These are phyloP conservation scores for Avicennia marina DNA, from an alignment of 257 asterid species.

Conservation along the genomic window DNA sequence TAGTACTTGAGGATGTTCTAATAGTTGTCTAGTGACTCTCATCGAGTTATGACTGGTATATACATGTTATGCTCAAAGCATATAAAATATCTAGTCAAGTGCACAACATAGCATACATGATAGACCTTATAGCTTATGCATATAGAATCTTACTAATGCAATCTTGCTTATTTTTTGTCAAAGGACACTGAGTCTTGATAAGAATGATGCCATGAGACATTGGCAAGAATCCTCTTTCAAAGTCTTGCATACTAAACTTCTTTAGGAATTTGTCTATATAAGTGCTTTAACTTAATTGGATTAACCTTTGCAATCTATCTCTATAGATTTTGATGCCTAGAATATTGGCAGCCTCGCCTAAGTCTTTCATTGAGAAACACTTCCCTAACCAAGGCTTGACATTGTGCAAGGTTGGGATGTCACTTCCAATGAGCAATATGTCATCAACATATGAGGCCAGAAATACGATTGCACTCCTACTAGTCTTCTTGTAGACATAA, in stretches of 20 bases:
- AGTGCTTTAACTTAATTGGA: not conserved
- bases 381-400: not conserved
- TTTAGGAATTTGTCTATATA: not conserved
- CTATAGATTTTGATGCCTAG: not conserved
- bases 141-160: not conserved
- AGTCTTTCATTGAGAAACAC: not conserved
- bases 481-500: no score
- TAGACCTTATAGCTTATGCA: not conserved
- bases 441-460: not conserved
- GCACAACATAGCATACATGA: not conserved
- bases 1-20: not conserved
- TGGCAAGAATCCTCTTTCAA: not conserved
- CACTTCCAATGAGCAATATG: not conserved
- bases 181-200: not conserved
- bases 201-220: not conserved
- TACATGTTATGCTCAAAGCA: not conserved
- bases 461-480: not conserved
- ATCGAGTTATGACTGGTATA: not conserved
- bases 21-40: not conserved
- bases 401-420: no score
- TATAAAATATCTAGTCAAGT: not conserved
- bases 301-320: no score
- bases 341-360: not conserved
- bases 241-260: not conserved
- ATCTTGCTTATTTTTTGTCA: not conserved